Evolutionary conservation across 305 asterid genomes (phyloP).

Genomic region (Rubia balearica): DNA sequence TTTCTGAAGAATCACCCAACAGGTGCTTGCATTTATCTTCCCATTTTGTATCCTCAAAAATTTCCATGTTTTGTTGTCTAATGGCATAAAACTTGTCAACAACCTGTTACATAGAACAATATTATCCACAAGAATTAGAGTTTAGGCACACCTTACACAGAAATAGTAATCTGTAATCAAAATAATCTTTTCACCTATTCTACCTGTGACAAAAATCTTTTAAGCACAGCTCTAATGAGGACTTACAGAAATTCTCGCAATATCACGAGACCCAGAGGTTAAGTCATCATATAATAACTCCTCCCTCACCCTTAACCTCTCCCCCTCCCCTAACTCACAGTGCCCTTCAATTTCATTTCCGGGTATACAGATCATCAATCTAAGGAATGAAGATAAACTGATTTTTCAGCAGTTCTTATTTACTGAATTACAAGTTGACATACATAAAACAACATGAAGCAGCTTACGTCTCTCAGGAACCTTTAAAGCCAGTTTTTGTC

Average conservation of each 20-base stretch:
- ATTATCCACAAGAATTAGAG: not conserved
- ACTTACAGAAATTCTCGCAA: not conserved
- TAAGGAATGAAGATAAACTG: not conserved
- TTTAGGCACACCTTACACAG: not conserved
- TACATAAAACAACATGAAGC: not conserved
- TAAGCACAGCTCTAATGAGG: not conserved
- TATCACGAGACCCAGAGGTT: constrained; percentile 1
- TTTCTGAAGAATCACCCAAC: constrained; percentile 60
- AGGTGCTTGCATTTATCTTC: constrained; percentile 76
- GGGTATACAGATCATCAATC: not conserved
- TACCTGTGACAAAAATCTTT: not conserved
- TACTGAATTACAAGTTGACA: not conserved
- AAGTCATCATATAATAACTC: constrained; percentile 1
- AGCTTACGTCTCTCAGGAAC: not conserved
- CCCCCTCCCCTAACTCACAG: not conserved
- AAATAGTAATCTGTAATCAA: not conserved
- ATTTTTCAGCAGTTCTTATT: not conserved
- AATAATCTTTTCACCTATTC: not conserved
- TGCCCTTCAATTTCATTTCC: not conserved
- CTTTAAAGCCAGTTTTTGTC: not conserved
- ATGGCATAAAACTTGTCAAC: constrained; percentile 69
- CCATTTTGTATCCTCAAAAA: constrained; percentile 44
- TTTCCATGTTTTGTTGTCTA: constrained; percentile 45
- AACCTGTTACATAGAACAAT: constrained; percentile 37
- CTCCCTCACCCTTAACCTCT: not conserved